These are phyloP conservation scores for Cyclotella atomus DNA, from an alignment of 108 stramenopile species.

Conservation along the genomic window DNA sequence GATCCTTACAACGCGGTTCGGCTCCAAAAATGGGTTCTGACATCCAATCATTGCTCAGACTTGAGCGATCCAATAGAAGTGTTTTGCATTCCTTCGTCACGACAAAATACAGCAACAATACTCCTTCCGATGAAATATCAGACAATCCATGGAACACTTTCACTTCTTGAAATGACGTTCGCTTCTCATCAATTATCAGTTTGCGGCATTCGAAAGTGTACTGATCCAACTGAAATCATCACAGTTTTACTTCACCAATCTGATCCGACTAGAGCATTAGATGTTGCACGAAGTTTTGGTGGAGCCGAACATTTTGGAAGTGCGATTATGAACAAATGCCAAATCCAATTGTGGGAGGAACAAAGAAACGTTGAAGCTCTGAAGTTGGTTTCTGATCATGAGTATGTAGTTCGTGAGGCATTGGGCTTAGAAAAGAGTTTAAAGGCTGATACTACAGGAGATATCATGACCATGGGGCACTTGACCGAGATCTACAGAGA, in stretches of 20 bases:
- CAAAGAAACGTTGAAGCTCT: slow-evolving; percentile 30
- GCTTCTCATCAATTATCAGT: slow-evolving; percentile 13
- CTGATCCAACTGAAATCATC: slow-evolving; percentile 42
- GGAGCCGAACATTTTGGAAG: slow-evolving; percentile 27
- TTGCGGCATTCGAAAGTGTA: slow-evolving; percentile 26
- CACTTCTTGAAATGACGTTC: slow-evolving; percentile 28
- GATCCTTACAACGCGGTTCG: not conserved
- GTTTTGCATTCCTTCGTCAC: slow-evolving; percentile 17
- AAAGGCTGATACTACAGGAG: not conserved
- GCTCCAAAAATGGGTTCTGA: slow-evolving; percentile 17
- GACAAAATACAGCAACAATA: not conserved
- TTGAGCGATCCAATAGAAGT: slow-evolving; percentile 7
- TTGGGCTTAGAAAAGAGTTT: slow-evolving; percentile 11
- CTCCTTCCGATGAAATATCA: slow-evolving; percentile 9
- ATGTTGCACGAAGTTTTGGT: slow-evolving; percentile 39
- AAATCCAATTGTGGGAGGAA: slow-evolving; percentile 46
- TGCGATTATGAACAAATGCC: slow-evolving; percentile 48
- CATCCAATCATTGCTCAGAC: not conserved
- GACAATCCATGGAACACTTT: slow-evolving; percentile 8
- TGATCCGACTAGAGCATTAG: slow-evolving; percentile 38
- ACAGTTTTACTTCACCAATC: slow-evolving; percentile 33
- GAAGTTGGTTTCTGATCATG: slow-evolving; percentile 39
- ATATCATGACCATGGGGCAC: slow-evolving; percentile 10
- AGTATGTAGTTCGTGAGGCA: slow-evolving; percentile 42
- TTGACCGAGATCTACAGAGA: slow-evolving; percentile 37